Evolutionary conservation across 2,329 filamentous ascomycete genomes (phyloP).

Genomic region (Fusarium liriodendri): DNA sequence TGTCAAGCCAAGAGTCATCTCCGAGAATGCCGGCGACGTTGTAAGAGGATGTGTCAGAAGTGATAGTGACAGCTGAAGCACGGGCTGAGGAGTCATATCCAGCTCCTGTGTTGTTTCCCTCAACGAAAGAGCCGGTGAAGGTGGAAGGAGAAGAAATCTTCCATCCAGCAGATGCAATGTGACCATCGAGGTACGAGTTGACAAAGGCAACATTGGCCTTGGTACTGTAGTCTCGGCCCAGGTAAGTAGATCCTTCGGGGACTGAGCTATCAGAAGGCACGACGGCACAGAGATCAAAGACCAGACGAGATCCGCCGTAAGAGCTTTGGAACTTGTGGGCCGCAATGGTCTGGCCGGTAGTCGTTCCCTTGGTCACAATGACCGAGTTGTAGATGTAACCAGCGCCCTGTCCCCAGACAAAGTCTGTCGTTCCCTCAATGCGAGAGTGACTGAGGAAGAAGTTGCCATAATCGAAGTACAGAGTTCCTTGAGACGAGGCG

Average conservation of each 20-base stretch:
- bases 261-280: conserved; percentile 44
- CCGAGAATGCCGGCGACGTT: conserved; percentile 53
- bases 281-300: conserved; percentile 55
- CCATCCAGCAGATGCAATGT: conserved; percentile 44
- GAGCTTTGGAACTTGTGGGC: conserved; percentile 42
- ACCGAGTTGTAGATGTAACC: conserved; percentile 41
- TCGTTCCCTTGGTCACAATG: conserved; percentile 25
- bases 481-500: conserved; percentile 32
- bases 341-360: conserved; percentile 40
- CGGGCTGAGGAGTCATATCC: conserved; percentile 41
- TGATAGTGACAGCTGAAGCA: conserved; percentile 34
- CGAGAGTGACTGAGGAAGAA: conserved; percentile 36
- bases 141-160: conserved; percentile 36
- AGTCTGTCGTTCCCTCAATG: conserved; percentile 35
- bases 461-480: conserved; percentile 39
- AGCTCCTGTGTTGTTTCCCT: conserved; percentile 49
- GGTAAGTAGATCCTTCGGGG: conserved; percentile 38
- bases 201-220: conserved; percentile 43
- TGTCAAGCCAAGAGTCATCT: conserved; percentile 48
- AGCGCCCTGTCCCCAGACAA: conserved; percentile 38
- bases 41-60: conserved; percentile 61
- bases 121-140: conserved; percentile 44
- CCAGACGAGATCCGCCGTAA: conserved; percentile 51
- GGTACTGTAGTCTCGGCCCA: conserved; percentile 43
- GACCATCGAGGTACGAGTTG: conserved; percentile 45